Conservation (phyloP, 108 stramenopile species). For the Nitzschia inconspicua region DNA sequence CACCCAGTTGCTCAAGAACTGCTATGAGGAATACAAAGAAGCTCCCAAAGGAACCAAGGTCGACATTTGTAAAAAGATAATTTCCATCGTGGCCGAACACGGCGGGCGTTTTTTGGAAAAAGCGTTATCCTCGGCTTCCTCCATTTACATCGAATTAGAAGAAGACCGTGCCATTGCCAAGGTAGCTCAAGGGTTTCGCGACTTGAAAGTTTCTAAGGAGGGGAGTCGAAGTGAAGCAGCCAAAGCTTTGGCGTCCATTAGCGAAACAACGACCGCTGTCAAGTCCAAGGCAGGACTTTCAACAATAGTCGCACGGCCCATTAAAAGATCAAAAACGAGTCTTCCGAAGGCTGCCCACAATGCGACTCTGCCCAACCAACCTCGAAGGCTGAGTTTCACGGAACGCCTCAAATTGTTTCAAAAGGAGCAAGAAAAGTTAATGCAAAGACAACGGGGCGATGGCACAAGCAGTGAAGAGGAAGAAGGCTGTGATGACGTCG, state of each 20-base stretch:
- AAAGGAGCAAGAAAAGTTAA: neutral
- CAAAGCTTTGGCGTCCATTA: neutral
- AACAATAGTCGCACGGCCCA: neutral
- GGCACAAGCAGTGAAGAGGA: neutral
- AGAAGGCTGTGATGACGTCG: neutral
- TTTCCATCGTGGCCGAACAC: neutral
- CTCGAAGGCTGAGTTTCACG: neutral
- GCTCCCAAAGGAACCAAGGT: constrained; percentile 17
- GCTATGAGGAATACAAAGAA: neutral
- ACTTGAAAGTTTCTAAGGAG: constrained; percentile 10
- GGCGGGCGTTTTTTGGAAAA: constrained; percentile 15
- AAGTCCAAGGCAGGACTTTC: neutral
- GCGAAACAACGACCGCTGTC: neutral
- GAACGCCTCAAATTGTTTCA: constrained; percentile 1
- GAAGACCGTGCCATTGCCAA: constrained; percentile 11
- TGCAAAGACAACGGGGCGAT: neutral
- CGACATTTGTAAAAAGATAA: neutral
- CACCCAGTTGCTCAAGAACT: constrained; percentile 4
- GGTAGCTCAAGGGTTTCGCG: constrained; percentile 21
- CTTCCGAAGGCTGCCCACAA: too few species aligned
- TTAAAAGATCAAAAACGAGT: neutral
- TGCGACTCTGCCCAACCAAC: too few species aligned
- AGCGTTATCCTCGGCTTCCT: neutral
- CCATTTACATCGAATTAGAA: constrained; percentile 6
- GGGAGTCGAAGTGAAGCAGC: too few species aligned